Base-by-base conservation (phyloP, 768 basidiomycete species). In the Xerocomellus chrysenteron region DNA sequence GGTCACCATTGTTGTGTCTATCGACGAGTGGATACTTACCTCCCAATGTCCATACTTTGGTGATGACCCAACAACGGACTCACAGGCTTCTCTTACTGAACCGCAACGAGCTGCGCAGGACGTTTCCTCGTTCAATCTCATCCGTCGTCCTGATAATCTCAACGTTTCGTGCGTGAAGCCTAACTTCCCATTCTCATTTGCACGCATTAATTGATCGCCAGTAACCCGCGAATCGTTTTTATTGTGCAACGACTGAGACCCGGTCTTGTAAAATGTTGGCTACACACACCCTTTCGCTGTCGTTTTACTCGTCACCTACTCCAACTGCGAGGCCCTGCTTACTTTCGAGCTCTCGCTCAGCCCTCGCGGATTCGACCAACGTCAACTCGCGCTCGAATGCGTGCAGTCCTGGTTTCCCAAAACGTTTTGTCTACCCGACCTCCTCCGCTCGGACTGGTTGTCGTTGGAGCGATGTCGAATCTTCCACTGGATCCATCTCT, bases 281-380 rank as follows among this genome's bases (percentile, higher is more conserved):
- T 16, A 64, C 63, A 21, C 55, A 52, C 39, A 5, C 58, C 24
- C 46, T 52, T 26, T 51, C 50, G 17, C 48, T 50, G 5, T 47
- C 52, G 10, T 41, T 54, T 50, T 50, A 55, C 30, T 19, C 33
- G 5, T 44, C 58, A 16, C 19, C 43, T 21, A 2, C 30, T 41
- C 42, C 49, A 5, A 35, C 36, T 14, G 2, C 48, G 13, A 56
- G 24, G 19, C 47, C 48, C 17, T 44, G 19, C 49, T 45, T 35
- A 5, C 13, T 19, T 13, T 44, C 58, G 16, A 44, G 28, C 21
- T 24, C 65, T 50, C 69, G 68, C 17, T 16, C 50, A 48, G 67
- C 59, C 17, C 67, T 69, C 19, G 54, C 52, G 2, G 67, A 69
- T 42, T 65, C 69, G n/a, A 70, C 68, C 52, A 69, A 69, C 48